Conservation (phyloP, 768 basidiomycete species). For the Rubroboletus satanas region DNA sequence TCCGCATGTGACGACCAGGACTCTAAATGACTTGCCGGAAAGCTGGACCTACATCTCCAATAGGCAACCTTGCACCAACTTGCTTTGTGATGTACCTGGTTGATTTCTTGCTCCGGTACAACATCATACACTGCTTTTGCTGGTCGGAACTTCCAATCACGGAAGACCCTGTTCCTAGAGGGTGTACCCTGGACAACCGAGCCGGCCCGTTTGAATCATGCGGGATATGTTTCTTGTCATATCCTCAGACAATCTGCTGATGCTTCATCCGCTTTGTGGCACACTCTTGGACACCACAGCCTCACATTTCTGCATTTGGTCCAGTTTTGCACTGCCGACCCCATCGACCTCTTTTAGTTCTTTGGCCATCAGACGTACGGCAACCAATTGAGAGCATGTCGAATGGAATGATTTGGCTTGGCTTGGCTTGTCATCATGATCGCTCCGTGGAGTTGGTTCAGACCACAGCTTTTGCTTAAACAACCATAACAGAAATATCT, state of each 20-base stretch:
- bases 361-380: background rate
- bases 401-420: background rate
- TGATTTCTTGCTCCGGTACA: slow-evolving; percentile 13
- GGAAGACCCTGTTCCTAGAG: slow-evolving; percentile 1
- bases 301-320: slow-evolving; percentile 8
- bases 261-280: slow-evolving; percentile 29
- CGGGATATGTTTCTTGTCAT: slow-evolving; percentile 7
- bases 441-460: slow-evolving; percentile 7
- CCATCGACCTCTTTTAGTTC: background rate
- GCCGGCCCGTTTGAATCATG: background rate
- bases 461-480: background rate
- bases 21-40: slow-evolving; percentile 8
- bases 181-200: background rate
- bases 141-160: slow-evolving; percentile 2
- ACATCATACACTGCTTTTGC: slow-evolving; percentile 10
- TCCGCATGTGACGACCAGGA: slow-evolving; percentile 16
- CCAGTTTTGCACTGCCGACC: background rate
- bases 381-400: slow-evolving; percentile 4
- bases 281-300: slow-evolving; percentile 31
- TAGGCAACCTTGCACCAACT: slow-evolving; percentile 13
- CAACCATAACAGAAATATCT: background rate
- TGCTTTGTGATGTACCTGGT: slow-evolving; percentile 21
- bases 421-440: slow-evolving; percentile 1
- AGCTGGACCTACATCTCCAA: slow-evolving; percentile 5
- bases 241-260: slow-evolving; percentile 16